Conservation (phyloP, 768 basidiomycete species). For the Calvatia gigantea region DNA sequence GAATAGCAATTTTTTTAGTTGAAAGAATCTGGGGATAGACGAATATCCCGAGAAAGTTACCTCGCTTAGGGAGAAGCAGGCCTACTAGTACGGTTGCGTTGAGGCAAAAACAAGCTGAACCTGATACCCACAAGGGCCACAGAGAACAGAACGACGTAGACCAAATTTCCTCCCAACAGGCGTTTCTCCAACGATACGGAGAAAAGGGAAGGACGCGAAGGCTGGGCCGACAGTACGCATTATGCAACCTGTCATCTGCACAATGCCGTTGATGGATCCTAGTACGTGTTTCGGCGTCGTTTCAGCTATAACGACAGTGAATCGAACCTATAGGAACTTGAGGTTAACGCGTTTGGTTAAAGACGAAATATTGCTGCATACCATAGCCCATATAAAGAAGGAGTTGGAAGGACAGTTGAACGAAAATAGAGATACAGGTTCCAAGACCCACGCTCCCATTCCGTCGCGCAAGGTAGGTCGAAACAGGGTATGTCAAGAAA, state of each 20-base stretch:
- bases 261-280: slow-evolving; percentile 52
- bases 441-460: slow-evolving; percentile 29
- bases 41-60: too few relatives aligned
- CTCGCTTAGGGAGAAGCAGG: not conserved
- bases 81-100: not conserved
- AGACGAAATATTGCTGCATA: slow-evolving; percentile 19
- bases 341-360: not conserved
- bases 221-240: slow-evolving; percentile 52
- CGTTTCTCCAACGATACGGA: slow-evolving; percentile 44
- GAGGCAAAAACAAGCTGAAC: not conserved
- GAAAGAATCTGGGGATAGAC: too few relatives aligned
- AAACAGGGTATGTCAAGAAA: slow-evolving; percentile 30
- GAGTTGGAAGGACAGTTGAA: slow-evolving; percentile 29
- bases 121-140: slow-evolving; percentile 23
- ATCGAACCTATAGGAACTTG: slow-evolving; percentile 38
- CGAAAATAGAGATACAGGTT: slow-evolving; percentile 26
- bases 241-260: slow-evolving; percentile 47
- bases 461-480: slow-evolving; percentile 29
- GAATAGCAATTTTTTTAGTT: too few relatives aligned
- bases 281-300: slow-evolving; percentile 37
- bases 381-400: slow-evolving; percentile 32
- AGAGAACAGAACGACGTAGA: slow-evolving; percentile 32
- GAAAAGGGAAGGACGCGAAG: slow-evolving; percentile 51
- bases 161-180: slow-evolving; percentile 43
- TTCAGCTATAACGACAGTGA: slow-evolving; percentile 40